These are phyloP conservation scores for Fusarium sp. DNA, from an alignment of 2,329 filamentous ascomycete species.

Conservation along the genomic window DNA sequence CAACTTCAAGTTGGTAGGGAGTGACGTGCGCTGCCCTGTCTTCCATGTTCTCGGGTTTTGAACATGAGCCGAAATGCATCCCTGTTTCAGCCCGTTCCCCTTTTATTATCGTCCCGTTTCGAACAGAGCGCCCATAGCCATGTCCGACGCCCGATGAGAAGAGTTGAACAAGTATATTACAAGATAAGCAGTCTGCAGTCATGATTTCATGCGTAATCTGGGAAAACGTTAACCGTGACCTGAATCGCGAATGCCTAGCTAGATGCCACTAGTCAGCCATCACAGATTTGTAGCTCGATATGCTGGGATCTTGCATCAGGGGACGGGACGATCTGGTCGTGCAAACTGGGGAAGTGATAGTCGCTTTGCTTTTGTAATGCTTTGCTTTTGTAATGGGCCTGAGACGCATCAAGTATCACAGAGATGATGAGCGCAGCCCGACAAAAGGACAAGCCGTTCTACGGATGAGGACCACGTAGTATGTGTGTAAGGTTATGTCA, in stretches of 20 bases:
- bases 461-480: not conserved
- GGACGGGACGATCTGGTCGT: slow-evolving; percentile 37
- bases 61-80: slow-evolving; percentile 12
- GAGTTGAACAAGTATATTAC: not conserved
- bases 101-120: slow-evolving; percentile 28
- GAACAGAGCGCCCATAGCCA: slow-evolving; percentile 1
- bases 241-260: slow-evolving; percentile 7
- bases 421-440: not conserved
- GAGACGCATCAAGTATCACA: slow-evolving; percentile 20
- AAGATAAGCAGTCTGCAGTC: slow-evolving; percentile 7
- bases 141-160: not conserved
- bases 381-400: slow-evolving; percentile 15
- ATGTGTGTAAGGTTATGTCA: not conserved
- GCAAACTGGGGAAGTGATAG: slow-evolving; percentile 20
- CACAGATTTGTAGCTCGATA: slow-evolving; percentile 21
- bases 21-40: slow-evolving; percentile 12
- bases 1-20: not conserved
- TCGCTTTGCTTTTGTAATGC: slow-evolving; percentile 16
- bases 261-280: slow-evolving; percentile 10
- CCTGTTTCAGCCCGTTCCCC: slow-evolving; percentile 34
- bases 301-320: slow-evolving; percentile 32
- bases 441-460: not conserved
- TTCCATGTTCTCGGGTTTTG: slow-evolving; percentile 16
- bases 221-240: slow-evolving; percentile 23
- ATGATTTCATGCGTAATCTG: slow-evolving; percentile 17